Evolutionary conservation across 352 stramenopile species (phyloP), one percentile per base, ranked within the genome.

Genomic region (Discostella stelligera): DNA sequence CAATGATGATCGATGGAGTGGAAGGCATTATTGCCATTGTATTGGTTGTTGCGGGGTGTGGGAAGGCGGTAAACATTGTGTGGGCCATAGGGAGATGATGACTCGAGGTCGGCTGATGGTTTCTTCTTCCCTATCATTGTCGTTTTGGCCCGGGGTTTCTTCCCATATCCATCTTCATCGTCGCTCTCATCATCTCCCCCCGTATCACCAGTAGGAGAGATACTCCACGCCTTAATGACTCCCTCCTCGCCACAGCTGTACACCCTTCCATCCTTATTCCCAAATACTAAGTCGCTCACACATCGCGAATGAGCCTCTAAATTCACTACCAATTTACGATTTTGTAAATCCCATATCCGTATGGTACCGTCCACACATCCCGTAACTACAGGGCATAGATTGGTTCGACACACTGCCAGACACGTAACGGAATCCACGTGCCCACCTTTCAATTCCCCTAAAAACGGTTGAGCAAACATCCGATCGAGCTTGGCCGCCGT

Each of bases 1-100:
- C 96, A 98, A 77, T 99, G 96, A 88, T 99, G 96, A 84, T 99
- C 97, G 56, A 99, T 97, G 13, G 94, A 96, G 77, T 96, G 98
- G 69, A 96, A 95, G 30, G 80, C 89, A 18, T 63, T 66, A 32
- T 69, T 70, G 39, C 70, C 50, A 52, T 56, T 58, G 18, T 6
- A 49, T 8, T 30, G 20, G 18, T 59, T 71, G 59, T 52, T 58
- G 39, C 69, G 18, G 44, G 49, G 44, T 11, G 46, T 32, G 20
- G 72, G 66, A 18, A 89, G 50, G 48, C 83, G 66, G 55, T 77
- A 67, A 21, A 63, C 48, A 83, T 77, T 68, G 16, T 71, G 30
- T 13, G 94, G 93, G 21, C 91, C 83, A 58, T 95, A 90, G 37
- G 94, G 89, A 16, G 71, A 73, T 32, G 27, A 32, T 32, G 27